Conservation (phyloP, 371 early-diverging fungal species). For the Globomyces sp. region DNA sequence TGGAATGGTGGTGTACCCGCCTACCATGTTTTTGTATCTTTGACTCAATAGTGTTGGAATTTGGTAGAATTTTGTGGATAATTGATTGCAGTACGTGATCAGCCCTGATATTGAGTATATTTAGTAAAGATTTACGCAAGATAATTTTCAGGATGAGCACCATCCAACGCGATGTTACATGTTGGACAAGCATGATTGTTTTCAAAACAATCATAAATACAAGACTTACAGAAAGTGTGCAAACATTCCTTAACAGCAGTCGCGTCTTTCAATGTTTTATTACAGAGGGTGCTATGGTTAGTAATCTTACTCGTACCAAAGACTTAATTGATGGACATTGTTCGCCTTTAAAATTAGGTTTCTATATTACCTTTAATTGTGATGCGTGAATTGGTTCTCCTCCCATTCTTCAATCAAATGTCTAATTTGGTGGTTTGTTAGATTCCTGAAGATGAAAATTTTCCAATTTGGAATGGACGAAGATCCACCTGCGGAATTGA, state of each 20-base stretch:
- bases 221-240: slow-evolving; percentile 11
- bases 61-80: slow-evolving; percentile 10
- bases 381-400: neutral
- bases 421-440: neutral
- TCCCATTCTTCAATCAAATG: neutral
- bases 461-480: neutral
- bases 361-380: neutral
- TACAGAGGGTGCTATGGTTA: slow-evolving; percentile 4
- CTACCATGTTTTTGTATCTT: neutral
- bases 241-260: slow-evolving; percentile 8
- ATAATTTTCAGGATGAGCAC: slow-evolving; percentile 1
- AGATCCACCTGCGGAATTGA: slow-evolving; percentile 66
- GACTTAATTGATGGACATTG: neutral
- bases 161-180: neutral
- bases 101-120: neutral
- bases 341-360: neutral
- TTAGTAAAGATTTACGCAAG: neutral
- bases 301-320: neutral
- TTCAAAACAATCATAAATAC: neutral
- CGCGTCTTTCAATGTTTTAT: neutral
- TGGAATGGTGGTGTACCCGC: neutral
- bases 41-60: neutral
- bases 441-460: slow-evolving; percentile 5
- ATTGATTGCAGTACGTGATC: slow-evolving; percentile 14
- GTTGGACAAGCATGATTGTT: neutral